Evolutionary conservation across 495 filamentous ascomycete species (phyloP).

Genomic region (Daldinia vernicosa): DNA sequence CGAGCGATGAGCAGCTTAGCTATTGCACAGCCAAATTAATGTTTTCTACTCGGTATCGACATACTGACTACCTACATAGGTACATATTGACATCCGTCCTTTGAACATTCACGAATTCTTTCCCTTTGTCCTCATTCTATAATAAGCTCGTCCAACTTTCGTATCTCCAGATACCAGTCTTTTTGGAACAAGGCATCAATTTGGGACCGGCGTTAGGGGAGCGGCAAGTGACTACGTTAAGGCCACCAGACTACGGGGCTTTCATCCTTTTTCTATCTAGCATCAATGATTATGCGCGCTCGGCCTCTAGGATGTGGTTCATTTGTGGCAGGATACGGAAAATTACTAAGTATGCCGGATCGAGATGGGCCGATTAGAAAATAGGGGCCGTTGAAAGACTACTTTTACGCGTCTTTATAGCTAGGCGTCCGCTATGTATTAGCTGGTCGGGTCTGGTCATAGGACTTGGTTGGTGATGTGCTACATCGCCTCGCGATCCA

Average conservation of each 20-base stretch:
- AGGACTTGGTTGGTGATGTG: constrained; percentile 5
- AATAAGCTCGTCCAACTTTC: constrained; percentile 42
- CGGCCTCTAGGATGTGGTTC: constrained; percentile 24
- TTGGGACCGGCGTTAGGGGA: constrained; percentile 35
- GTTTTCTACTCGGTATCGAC: constrained; percentile 18
- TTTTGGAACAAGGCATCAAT: constrained; percentile 45
- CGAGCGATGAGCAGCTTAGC: constrained; percentile 41
- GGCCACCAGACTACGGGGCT: constrained; percentile 17
- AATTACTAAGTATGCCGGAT: constrained; percentile 20
- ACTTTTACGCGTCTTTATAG: not conserved
- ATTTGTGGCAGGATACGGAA: constrained; percentile 39
- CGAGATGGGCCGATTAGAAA: not conserved
- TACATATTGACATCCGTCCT: constrained; percentile 29
- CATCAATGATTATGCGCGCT: constrained; percentile 21
- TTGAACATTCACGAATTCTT: constrained; percentile 33
- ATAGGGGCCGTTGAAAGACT: not conserved
- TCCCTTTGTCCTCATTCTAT: constrained; percentile 51
- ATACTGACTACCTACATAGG: constrained; percentile 39
- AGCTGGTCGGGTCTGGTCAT: not conserved
- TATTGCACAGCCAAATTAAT: not conserved
- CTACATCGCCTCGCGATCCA: not conserved
- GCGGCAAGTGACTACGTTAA: constrained; percentile 35
- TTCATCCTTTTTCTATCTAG: constrained; percentile 34
- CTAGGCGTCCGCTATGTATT: not conserved
- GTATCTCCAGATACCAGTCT: constrained; percentile 41